Evolutionary conservation across 306 rosid species (phyloP).

Genomic region (Begonia fuchsioides): DNA sequence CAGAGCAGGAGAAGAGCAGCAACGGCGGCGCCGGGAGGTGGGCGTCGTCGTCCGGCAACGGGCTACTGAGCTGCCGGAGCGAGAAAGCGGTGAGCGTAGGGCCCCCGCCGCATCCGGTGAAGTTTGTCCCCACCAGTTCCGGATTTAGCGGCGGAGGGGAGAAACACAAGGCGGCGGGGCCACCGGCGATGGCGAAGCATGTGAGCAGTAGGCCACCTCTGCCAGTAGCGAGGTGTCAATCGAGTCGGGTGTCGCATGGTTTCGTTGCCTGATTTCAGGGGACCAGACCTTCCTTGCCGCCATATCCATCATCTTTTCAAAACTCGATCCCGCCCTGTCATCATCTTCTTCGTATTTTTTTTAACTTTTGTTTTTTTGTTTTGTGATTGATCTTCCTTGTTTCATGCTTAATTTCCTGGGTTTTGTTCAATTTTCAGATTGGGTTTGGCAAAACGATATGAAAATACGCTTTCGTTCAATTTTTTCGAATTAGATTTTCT

Average conservation of each 20-base stretch:
- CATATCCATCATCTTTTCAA: not conserved
- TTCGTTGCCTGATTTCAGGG: slow-evolving; percentile 23
- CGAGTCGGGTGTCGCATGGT: slow-evolving; percentile 32
- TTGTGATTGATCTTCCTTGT: too few relatives aligned
- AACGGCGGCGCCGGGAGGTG: slow-evolving; percentile 6
- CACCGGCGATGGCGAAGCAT: slow-evolving; percentile 8
- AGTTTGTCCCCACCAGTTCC: too few relatives aligned
- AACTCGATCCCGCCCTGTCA: too few relatives aligned
- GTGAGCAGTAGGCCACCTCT: slow-evolving; percentile 21
- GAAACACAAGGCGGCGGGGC: not conserved
- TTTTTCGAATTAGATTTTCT: too few relatives aligned
- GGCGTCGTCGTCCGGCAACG: slow-evolving; percentile 20
- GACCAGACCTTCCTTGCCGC: not conserved
- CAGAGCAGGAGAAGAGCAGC: slow-evolving; percentile 4
- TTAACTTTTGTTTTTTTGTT: too few relatives aligned
- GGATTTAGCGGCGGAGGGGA: too few relatives aligned
- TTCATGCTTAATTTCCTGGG: too few relatives aligned
- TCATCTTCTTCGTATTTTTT: too few relatives aligned
- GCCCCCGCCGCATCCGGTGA: slow-evolving; percentile 21
- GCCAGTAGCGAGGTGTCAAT: slow-evolving; percentile 9
- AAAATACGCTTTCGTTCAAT: too few relatives aligned
- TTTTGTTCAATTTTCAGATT: too few relatives aligned
- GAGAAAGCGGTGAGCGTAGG: slow-evolving; percentile 88
- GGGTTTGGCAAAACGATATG: too few relatives aligned
- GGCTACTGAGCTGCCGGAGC: slow-evolving; percentile 53